A percentile compares a stretch with the other conserved stretches of the same genome.
Conservation (phyloP, 2,329 filamentous ascomycete species). For the Parastagonospora avenae region DNA sequence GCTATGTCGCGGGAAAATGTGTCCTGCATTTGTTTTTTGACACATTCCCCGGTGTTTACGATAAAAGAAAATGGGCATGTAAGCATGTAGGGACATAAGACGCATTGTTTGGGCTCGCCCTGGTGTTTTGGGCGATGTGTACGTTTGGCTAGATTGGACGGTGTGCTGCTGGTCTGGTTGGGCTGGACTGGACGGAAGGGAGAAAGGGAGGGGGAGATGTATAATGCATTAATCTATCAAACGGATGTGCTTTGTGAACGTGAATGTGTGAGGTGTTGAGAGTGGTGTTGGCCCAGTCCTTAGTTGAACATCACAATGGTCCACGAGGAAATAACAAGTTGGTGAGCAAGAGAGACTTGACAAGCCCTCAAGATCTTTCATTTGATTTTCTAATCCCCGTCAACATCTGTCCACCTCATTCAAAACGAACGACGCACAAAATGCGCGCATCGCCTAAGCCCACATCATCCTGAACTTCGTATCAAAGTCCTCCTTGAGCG, state of each 20-base stretch:
- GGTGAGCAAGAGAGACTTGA: neutral
- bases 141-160: neutral
- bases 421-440: neutral
- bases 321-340: neutral
- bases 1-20: conserved; percentile 16
- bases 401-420: neutral
- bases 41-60: conserved; percentile 19
- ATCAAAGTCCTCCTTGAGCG: conserved; percentile 65
- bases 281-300: no score
- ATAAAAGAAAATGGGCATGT: conserved; percentile 21
- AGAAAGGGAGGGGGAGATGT: no score
- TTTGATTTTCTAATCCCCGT: neutral
- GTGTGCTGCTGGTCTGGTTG: no score
- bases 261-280: no score
- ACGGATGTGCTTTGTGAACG: no score
- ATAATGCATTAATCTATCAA: no score
- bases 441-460: conserved; percentile 52
- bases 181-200: no score
- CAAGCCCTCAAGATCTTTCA: neutral
- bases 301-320: no score
- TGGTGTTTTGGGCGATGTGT: neutral
- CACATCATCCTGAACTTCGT: conserved; percentile 67
- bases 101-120: conserved; percentile 1
- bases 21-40: conserved; percentile 5
- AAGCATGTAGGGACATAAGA: conserved; percentile 1